A percentile compares a stretch with the other conserved stretches of the same genome.
phyloP scores from a whole-genome alignment of 495 filamentous ascomycete species.

The Aspergillus nanangensis region DNA sequence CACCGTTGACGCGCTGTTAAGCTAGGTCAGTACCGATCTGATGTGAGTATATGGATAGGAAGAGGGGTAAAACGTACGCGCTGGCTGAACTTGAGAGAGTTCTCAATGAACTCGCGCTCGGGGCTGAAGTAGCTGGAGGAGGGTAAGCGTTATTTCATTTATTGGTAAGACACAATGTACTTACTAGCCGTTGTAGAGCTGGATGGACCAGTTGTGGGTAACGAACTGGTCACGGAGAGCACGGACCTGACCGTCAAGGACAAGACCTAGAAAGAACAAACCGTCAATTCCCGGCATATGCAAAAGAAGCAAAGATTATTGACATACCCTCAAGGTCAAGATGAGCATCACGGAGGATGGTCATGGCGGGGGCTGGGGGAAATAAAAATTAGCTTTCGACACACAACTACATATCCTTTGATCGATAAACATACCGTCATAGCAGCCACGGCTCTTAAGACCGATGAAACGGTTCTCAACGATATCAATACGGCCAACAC shows the following conservation, averaged over 20 bases:
- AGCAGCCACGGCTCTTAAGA: conserved; percentile 86
- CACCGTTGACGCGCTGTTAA: conserved; percentile 51
- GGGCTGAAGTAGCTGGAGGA: conserved; percentile 83
- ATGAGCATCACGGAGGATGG: conserved; percentile 71
- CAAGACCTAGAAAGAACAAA: conserved; percentile 57
- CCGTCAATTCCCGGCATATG: no score
- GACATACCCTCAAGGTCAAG: conserved; percentile 33
- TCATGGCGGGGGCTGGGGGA: conserved; percentile 55
- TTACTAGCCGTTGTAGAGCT: conserved; percentile 14
- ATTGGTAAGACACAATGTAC: no score
- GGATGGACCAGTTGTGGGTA: conserved; percentile 66
- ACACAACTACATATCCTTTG: not conserved
- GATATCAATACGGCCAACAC: conserved; percentile 87
- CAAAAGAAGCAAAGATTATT: no score
- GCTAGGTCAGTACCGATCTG: no score
- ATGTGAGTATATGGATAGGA: no score
- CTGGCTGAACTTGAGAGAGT: conserved; percentile 66
- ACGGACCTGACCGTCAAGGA: conserved; percentile 80
- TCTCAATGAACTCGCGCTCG: conserved; percentile 75
- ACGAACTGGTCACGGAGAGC: conserved; percentile 74
- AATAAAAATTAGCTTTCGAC: not conserved
- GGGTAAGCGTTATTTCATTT: no score
- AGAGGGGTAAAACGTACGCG: conserved; percentile 29
- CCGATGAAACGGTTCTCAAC: conserved; percentile 86
- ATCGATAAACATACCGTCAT: conserved; percentile 47